Evolutionary conservation across 208 protist species (phyloP), one percentile per base, ranked within the genome.

Genomic region (Leishmania tropica): DNA sequence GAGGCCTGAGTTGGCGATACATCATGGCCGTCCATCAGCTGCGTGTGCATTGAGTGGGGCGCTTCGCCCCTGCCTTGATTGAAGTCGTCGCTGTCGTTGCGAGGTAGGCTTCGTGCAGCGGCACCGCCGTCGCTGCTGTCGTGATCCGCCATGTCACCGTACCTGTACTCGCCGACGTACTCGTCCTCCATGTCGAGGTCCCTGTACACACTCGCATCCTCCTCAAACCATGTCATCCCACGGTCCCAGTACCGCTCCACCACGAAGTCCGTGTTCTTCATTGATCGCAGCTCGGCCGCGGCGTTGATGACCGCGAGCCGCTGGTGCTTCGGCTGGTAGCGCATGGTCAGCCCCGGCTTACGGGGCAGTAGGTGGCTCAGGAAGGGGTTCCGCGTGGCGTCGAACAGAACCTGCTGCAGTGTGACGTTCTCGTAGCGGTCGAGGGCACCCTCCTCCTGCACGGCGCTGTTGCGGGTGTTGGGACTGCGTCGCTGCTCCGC

Each of bases 241-340:
- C 48, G 76, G 54, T 97, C 89, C 94, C 92, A 96, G 84, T 95
- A 96, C 10, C 92, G 90, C 78, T 95, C 91, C 42, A 97, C 92
- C 60, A 91, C 76, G 84, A 90, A 95, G 74, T 90, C 79, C 0
- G 87, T 85, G n/a, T 79, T 40, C 60, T 91, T 83, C 80, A 96
- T 90, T 19, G 68, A 78, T 40, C 78, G 58, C 74, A 97, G 84
- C 75, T 93, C 92, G 15, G 79, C 81, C 2, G 87, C 87, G 15
- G 89, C 86, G 68, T 96, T 78, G 53, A 97, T 90, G 19, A 65
- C 70, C 42, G 89, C 84, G 10, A 96, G 84, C 17, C 85, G 91
- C 76, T 96, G 94, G 75, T 96, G 94, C 83, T 91, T 91, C 42
- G 92, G 94, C 56, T 94, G 90, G 70, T 96, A 97, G 42, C 82